Evolutionary conservation across 768 basidiomycete genomes (phyloP), one percentile per base, ranked within the genome.

Genomic region (Mycena sanguinolenta): DNA sequence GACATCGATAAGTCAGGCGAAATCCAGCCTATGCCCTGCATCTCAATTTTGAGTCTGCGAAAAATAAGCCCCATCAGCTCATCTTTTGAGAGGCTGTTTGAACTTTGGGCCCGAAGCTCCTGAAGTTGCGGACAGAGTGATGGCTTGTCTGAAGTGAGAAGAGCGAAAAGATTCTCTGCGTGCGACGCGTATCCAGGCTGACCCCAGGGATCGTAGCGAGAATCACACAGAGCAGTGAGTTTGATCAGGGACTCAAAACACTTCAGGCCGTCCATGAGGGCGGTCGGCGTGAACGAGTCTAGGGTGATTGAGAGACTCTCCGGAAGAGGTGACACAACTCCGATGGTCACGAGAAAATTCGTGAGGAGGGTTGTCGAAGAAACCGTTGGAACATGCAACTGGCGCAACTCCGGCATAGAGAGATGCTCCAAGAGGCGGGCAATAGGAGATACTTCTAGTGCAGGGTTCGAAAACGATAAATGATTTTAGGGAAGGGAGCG

Each of bases 281-380:
- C 17, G 3, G 7, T 5, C 9, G 27, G 1, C 2, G 23, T 63
- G 50, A 63, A 63, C 3, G 61, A 38, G 2, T 10, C 7, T 7
- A 52, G 32, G 19, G 34, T 12, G 2, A 57, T 32, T 12, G 21
- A 2, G 28, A 64, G 53, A 30, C 13, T 28, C 10, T 64, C 39
- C 16, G 57, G 3, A 17, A 42, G 39, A 14, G 63, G 63, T 30
- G 54, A 44, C 9, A 3, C 32, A 9, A 19, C 10, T 3, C 53
- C 63, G 39, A 54, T 28, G 8, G n/a, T 23, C n/a, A 19, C 23
- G 42, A 64, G 63, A n/a, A 57, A 64, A 30, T 60, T 42, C 53
- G 32, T n/a, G 14, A 9, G 4, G 19, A 28, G 32, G 16, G 1
- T 25, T 8, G 42, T n/a, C n/a, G 14, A 5, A 5, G 42, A 3